These are phyloP conservation scores for Ceratobasidium sp. DNA, from an alignment of 1,284 basidiomycete species.

Conservation along the genomic window DNA sequence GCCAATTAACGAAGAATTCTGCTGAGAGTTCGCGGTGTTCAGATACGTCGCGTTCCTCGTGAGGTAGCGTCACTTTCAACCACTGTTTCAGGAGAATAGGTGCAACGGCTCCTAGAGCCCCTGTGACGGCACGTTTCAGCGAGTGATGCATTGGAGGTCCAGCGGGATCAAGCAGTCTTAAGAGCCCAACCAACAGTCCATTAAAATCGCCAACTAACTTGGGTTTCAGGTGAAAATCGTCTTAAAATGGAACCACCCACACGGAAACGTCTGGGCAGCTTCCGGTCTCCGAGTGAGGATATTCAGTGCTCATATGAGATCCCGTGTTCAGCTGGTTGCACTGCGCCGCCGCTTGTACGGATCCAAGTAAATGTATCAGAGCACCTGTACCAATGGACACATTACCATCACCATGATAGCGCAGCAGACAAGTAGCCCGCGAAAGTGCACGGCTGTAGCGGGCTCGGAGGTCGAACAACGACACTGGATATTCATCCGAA, in stretches of 20 bases:
- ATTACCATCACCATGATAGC: neutral
- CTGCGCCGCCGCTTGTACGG: neutral
- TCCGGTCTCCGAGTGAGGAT: neutral
- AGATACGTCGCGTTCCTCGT: too few relatives aligned
- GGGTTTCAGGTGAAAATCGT: neutral
- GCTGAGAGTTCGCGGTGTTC: too few relatives aligned
- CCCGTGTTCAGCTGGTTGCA: neutral
- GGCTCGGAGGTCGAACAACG: slow-evolving; percentile 2
- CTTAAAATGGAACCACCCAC: neutral
- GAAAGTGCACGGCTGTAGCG: neutral
- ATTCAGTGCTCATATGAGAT: neutral
- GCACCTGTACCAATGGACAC: neutral
- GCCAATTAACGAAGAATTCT: too few relatives aligned
- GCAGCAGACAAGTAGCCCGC: neutral
- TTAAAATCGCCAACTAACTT: neutral
- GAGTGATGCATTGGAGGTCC: neutral
- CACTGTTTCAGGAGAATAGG: too few relatives aligned
- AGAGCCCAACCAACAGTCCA: neutral
- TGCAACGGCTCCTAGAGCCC: neutral
- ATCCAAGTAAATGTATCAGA: neutral
- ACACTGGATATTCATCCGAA: neutral
- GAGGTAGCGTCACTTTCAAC: too few relatives aligned
- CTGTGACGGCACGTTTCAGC: neutral
- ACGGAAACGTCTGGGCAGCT: neutral
- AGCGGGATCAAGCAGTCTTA: neutral